Conservation (phyloP, 2,329 filamentous ascomycete genomes). For the Aquanectria penicillioides region DNA sequence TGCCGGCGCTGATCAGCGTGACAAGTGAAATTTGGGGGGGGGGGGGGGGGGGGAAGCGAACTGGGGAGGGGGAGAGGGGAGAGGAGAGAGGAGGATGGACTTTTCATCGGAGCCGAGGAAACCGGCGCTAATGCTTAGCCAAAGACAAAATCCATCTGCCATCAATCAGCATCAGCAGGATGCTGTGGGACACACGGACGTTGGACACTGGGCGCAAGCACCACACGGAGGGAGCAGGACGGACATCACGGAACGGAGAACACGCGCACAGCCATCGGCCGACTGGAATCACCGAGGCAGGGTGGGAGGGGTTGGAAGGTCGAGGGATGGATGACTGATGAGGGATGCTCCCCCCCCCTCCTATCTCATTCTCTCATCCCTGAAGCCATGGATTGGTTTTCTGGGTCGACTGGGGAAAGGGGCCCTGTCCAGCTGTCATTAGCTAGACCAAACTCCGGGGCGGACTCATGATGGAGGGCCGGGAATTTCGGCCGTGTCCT, state of each 20-base stretch:
- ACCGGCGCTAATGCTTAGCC: constrained; percentile 25
- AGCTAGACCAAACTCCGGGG: neutral
- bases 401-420: constrained; percentile 9
- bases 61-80: too few species aligned
- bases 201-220: neutral
- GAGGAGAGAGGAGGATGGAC: too few species aligned
- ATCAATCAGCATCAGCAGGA: neutral
- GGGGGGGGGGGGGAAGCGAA: neutral
- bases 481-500: constrained; percentile 17
- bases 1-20: constrained; percentile 22
- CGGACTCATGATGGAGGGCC: neutral
- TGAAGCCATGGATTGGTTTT: neutral
- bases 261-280: constrained; percentile 34
- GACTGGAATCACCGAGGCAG: constrained; percentile 29
- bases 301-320: too few species aligned
- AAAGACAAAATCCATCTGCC: constrained; percentile 18
- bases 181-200: constrained; percentile 2
- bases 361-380: neutral
- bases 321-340: too few species aligned
- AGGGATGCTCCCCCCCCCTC: too few species aligned
- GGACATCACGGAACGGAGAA: constrained; percentile 1
- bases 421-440: neutral
- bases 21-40: constrained; percentile 18
- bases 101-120: constrained; percentile 37
- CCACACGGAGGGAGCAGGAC: too few species aligned